Conservation (phyloP, 345 rosid genomes). For the Arabidopsis suecica region DNA sequence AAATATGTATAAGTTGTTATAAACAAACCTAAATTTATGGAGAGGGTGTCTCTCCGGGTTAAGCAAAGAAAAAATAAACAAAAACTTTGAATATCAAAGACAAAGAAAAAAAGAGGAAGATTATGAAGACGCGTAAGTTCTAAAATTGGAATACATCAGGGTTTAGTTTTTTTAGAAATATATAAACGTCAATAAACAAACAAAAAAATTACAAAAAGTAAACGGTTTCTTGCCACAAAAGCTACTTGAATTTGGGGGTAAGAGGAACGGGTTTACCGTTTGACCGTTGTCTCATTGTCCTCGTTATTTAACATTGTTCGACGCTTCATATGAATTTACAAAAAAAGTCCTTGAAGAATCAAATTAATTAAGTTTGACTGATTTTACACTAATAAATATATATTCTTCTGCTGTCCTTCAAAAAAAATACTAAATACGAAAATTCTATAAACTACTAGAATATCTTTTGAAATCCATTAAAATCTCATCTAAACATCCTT, state of each 20-base stretch:
- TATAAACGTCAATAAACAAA: neutral
- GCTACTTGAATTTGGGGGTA: slow-evolving; percentile 42
- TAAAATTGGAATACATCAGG: slow-evolving; percentile 36
- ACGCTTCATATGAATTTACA: slow-evolving; percentile 9
- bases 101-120: slow-evolving; percentile 8
- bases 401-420: neutral
- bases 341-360: neutral
- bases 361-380: neutral
- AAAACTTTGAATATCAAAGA: slow-evolving; percentile 30
- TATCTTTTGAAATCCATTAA: neutral
- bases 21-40: slow-evolving; percentile 26
- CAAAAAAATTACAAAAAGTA: slow-evolving; percentile 8
- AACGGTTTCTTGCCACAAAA: slow-evolving; percentile 58
- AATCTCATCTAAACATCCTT: neutral
- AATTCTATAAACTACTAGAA: neutral
- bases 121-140: slow-evolving; percentile 36
- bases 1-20: neutral
- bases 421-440: neutral
- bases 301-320: neutral
- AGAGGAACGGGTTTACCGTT: slow-evolving; percentile 45
- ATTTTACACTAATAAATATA: neutral
- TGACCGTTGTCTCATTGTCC: slow-evolving; percentile 33
- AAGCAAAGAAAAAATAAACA: slow-evolving; percentile 22
- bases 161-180: neutral
- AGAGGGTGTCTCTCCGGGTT: slow-evolving; percentile 41